phyloP scores from a whole-genome alignment of 345 rosid species.

The Populus pruinosa region DNA sequence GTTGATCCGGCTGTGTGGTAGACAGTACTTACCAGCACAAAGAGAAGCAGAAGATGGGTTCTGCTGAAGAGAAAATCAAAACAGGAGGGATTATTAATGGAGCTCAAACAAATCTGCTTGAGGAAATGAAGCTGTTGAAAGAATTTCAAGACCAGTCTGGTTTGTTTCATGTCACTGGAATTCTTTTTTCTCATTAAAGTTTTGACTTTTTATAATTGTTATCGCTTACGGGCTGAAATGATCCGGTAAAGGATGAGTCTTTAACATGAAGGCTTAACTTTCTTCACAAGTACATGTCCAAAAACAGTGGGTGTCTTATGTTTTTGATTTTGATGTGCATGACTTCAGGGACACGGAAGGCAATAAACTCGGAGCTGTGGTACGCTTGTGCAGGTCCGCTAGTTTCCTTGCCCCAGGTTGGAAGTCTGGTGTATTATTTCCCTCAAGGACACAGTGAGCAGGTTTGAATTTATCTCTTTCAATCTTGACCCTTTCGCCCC shows the following conservation, averaged over 20 bases:
- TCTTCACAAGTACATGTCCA: neutral
- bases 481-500: neutral
- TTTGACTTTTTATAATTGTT: neutral
- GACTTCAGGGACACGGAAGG: conserved; percentile 59
- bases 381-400: conserved; percentile 99
- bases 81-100: conserved; percentile 38
- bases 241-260: conserved; percentile 12
- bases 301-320: neutral
- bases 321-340: neutral
- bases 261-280: neutral
- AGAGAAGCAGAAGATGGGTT: conserved; percentile 35
- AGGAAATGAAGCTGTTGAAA: conserved; percentile 88
- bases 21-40: neutral
- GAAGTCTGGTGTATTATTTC: conserved; percentile 86
- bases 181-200: neutral
- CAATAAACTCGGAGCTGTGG: conserved; percentile 90
- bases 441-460: conserved; percentile 99
- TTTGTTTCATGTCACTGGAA: conserved; percentile 25
- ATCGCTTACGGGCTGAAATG: neutral
- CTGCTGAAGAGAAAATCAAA: conserved; percentile 69
- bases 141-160: conserved; percentile 91
- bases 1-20: conserved; percentile 18
- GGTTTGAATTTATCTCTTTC: conserved; percentile 44
- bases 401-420: conserved; percentile 89
- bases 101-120: conserved; percentile 51